Base-by-base conservation (phyloP, 73 alveolate species). In the Tetrahymena thermophila region DNA sequence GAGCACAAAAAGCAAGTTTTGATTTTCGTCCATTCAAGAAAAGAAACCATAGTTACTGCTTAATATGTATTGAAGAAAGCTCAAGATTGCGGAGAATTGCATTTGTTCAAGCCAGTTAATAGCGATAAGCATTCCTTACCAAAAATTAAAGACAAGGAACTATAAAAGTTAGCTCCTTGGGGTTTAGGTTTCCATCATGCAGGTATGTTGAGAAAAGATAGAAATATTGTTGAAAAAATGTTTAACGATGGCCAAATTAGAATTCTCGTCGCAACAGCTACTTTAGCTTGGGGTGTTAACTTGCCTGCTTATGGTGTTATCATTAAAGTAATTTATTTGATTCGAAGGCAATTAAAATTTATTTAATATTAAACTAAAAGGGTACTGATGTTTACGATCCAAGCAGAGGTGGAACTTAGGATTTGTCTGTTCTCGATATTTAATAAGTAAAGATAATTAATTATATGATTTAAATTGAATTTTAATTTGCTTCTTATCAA, bases 231-330 rank as follows among this genome's bases (percentile, higher is more conserved):
- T 1, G 99, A 99, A 96, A 97, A 96, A 93, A 93, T 99, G 93
- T 99, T 99, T 94, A 94, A 94, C 96, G 98, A 98, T 71, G 99
- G 99, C 57, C 95, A 96, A 94, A 98, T 98, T 84, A 99, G 98
- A 96, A 99, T 99, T 35, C 98, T 99, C 34, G 97, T 97, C 13
- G 97, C 99, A 7, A 99, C 99, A 6, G 99, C 99, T 44, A 99
- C 99, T 35, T 98, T 99, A 56, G 99, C 99, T 25, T 99, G 99
- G 99, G 99, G 99, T 84, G 99, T 99, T 43, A 99, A 99, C 98
- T 96, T 99, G 95, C 99, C 99, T 3, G 99, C 99, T 31, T 98
- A 99, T 97, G 98, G 99, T 19, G 99, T 99, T 55, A 98, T 99
- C 56, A 99, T 99, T 84, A 99, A 99, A 96, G 99, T 99, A 34